Evolutionary conservation across 352 stramenopile species (phyloP), one percentile per base, ranked within the genome.

Genomic region (Bremia lactucae): DNA sequence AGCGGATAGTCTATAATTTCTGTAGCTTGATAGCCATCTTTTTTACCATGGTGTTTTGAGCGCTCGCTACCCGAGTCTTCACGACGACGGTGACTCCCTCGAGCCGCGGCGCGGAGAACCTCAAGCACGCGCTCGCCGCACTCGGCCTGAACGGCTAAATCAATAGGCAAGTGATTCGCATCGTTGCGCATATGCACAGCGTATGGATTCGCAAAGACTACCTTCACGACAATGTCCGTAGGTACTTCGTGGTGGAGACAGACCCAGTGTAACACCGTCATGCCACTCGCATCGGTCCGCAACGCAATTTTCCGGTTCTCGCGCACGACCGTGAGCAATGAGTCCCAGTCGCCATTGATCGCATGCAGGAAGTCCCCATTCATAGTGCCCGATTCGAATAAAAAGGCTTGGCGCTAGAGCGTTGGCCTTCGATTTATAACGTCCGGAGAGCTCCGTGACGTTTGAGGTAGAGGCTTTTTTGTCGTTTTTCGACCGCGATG

Each of bases 271-370:
- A 88, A 51, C 23, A 88, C 54, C 14, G 69, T 86, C 76, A 88
- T 88, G 34, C 76, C 76, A 42, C 60, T 86, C 25, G 52, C 57
- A 36, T 88, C 76, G 3, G 67, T 77, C 44, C 72, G 62, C 37
- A 75, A 57, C 21, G 68, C 67, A 18, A 88, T 60, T 35, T 62
- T 60, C 36, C 62, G 66, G 47, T 77, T 74, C 46, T 72, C 65
- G 34, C 70, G 73, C 67, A 88, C 71, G 42, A 65, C 60, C 13
- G 59, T 59, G 22, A 86, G 62, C 45, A 88, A 63, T 28, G 58
- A 60, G 55, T 86, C 72, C 76, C 76, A 88, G 52, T 88, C 73
- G 44, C 76, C 76, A 46, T 88, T 86, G 47, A 88, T 79, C 9
- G 76, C 76, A 29, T 85, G 69, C 28, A 86, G 42, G 46, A 88